A percentile compares a stretch with the other conserved stretches of the same genome.
phyloP scores from a whole-genome alignment of 2,329 filamentous ascomycete genomes.

The Pseudofabraea citricarpa region DNA sequence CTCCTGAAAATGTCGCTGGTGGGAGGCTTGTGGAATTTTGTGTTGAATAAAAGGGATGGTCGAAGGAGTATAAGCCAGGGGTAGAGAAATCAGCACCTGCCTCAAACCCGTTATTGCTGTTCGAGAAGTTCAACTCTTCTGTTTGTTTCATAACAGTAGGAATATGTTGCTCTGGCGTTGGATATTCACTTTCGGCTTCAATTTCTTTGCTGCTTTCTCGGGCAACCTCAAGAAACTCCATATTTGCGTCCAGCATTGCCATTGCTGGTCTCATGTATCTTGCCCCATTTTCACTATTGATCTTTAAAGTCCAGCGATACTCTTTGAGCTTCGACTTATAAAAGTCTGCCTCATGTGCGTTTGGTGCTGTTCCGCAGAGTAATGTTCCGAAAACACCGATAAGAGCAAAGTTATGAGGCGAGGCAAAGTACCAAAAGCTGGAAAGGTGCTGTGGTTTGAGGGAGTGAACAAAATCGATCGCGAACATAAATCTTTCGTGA shows the following conservation, averaged over 20 bases:
- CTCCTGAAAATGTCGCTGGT: conserved; percentile 7
- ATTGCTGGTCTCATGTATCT: conserved; percentile 22
- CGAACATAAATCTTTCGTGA: conserved; percentile 33
- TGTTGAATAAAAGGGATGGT: conserved; percentile 11
- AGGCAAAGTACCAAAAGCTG: conserved; percentile 41
- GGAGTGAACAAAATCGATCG: conserved; percentile 35
- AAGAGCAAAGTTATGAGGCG: conserved; percentile 37
- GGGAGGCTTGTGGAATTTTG: conserved; percentile 5
- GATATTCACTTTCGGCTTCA: neutral
- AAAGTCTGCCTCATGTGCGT: conserved; percentile 17
- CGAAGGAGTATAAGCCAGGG: conserved; percentile 12
- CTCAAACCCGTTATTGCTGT: conserved; percentile 5
- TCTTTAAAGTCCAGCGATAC: conserved; percentile 23
- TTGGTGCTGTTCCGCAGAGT: conserved; percentile 22
- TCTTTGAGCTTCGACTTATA: conserved; percentile 19
- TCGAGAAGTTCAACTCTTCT: conserved; percentile 8
- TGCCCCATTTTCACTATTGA: conserved; percentile 23
- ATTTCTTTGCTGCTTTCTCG: conserved; percentile 1
- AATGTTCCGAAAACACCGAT: conserved; percentile 37
- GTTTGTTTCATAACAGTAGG: neutral
- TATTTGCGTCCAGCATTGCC: conserved; percentile 20
- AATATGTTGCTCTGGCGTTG: conserved; percentile 3
- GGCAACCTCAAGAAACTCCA: conserved; percentile 13
- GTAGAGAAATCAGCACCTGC: conserved; percentile 10
- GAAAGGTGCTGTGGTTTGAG: conserved; percentile 41